Base-by-base conservation (phyloP, 2,329 filamentous ascomycete genomes). In the Ceratocystis eucalypticola region DNA sequence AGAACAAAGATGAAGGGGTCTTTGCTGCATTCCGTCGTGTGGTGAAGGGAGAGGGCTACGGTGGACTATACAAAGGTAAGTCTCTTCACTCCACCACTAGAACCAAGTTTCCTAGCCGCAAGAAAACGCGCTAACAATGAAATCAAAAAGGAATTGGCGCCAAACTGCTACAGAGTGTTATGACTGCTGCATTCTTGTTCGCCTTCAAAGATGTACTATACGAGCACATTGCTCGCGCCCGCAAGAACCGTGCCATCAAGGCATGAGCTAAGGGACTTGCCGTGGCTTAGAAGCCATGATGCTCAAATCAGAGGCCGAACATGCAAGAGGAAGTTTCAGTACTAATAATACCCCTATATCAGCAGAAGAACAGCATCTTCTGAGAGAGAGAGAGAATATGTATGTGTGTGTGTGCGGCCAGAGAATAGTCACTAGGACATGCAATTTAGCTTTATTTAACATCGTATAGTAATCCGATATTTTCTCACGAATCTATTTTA, bases 171-270 rank as follows among this genome's bases (percentile, higher is more conserved):
- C 94, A 99, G 78, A 96, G 92, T 74, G 94, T 97, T 59, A 83
- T 99, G 69, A 99, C 94, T 3, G 94, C 94, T 5, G 94, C 94
- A 2, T 91, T 97, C 77, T 80, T 99, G 67, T 99, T 99, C 74
- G 94, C 92, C 1, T 96, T 99, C 80, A 99, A 99, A 81, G 94
- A 99, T 74, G 89, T 91, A 5, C 82, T 99, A 5, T 99, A 97
- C 74, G 89, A 91, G 72, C 85, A 88, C 76, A 92, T 86, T 0
- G 78, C 93, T 63, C 83, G 80, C 71, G 82, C 91, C 41, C 81
- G 89, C 65, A 74, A 76, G 66, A 71, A 73, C 25, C 73, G 77
- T 55, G 74, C 76, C 64, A 77, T 75, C 72, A 80, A 76, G 73
- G 67, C 63, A 30, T 69, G 63, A 65, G 15, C 6, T 7, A 15